Evolutionary conservation across 768 basidiomycete genomes (phyloP).

Genomic region (Mycena rosella): DNA sequence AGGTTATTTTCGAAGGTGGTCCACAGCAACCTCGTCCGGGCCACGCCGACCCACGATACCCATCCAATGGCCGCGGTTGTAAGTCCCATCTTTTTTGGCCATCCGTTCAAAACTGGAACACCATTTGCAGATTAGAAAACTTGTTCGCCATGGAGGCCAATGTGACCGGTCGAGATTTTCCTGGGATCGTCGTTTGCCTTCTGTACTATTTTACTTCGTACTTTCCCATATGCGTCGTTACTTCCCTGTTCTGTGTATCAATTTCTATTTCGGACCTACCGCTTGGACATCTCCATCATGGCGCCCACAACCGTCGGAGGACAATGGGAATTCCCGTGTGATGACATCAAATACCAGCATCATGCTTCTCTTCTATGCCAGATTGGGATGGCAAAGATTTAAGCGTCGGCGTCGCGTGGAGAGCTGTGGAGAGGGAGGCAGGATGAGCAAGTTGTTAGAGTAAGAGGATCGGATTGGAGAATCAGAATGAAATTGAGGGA

Average conservation of each 20-base stretch:
- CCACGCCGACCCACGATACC: constrained; percentile 24
- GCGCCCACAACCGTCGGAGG: neutral
- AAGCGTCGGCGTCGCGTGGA: too few relatives aligned
- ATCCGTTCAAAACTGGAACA: neutral
- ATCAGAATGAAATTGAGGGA: too few relatives aligned
- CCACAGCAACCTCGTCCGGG: constrained; percentile 13
- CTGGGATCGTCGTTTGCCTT: constrained; percentile 7
- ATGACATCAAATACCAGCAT: neutral
- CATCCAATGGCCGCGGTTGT: constrained; percentile 26
- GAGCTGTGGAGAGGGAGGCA: too few relatives aligned
- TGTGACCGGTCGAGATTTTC: constrained; percentile 24
- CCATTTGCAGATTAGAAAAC: constrained; percentile 17
- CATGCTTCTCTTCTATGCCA: neutral
- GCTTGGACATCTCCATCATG: constrained; percentile 26
- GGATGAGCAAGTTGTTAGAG: too few relatives aligned
- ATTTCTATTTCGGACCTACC: constrained; percentile 24
- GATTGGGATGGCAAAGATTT: too few relatives aligned
- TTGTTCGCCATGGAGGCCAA: neutral
- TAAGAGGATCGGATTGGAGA: too few relatives aligned
- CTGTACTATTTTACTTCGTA: constrained; percentile 21
- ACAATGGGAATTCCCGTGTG: neutral
- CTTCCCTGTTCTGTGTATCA: constrained; percentile 17
- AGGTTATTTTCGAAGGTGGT: neutral
- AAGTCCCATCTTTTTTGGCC: neutral
- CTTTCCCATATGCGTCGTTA: neutral